Base-by-base conservation (phyloP, 495 filamentous ascomycete species). In the Talaromyces trachyspermus region DNA sequence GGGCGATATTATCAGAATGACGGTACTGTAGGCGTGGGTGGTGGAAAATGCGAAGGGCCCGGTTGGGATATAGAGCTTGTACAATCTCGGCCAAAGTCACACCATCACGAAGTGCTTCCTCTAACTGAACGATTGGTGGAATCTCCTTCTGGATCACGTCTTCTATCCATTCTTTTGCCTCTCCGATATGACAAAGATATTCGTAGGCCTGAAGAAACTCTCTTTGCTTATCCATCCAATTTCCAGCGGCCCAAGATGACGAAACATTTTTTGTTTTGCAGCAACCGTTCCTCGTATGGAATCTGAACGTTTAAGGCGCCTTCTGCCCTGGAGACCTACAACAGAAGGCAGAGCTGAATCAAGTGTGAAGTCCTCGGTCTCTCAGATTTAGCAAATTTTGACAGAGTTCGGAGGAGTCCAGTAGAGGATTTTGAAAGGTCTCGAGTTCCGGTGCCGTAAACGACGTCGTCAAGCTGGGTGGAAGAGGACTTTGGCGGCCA, bases 101-200 rank as follows among this genome's bases (percentile, higher is more conserved):
- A 23, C 94, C 94, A 59, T 99, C 83, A 57, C 94, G 76, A 40
- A 99, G 65, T 12, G 86, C 89, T 68, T 99, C 90, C 59, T 99
- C 94, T 2, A 99, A 64, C 57, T 95, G 82, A n/a, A 99, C 86
- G 61, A 97, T 95, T 11, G 92, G 85, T 14, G 94, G 92, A 32
- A 97, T 89, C 20, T 84, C 77, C 51, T 88, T 79, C 46, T 94
- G 79, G 38, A 96, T 91, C 22, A 96, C 79, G 55, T 90, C 89
- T 63, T 97, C 92, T 36, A 99, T 94, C 94, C 94, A 99, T 63
- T 97, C 89, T 61, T 97, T 97, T 38, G 94, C 94, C 74, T 99
- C 94, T 54, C 94, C 94, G 57, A 99, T 97, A 58, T 99, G 94
- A 58, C 94, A 99, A 32, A 99, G 80, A 59, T 99, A 99, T 63